phyloP scores from a whole-genome alignment of 257 asterid genomes.

The Dorcoceras hygrometricum region DNA sequence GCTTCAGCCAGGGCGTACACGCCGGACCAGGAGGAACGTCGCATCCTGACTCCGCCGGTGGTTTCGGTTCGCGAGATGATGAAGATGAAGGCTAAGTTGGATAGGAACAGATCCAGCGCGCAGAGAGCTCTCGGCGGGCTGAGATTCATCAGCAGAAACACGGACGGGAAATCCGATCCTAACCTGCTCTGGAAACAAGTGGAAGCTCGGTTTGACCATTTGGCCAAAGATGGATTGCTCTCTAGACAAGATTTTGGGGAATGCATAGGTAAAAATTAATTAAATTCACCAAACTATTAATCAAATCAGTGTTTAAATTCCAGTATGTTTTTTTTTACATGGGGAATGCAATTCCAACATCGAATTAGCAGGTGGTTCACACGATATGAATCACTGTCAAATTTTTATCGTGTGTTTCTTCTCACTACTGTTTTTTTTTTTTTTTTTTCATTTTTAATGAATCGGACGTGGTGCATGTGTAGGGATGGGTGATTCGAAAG shows the following conservation, averaged over 20 bases:
- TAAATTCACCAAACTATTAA: too few relatives aligned
- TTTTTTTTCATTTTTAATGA: too few relatives aligned
- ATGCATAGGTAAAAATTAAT: constrained; percentile 68
- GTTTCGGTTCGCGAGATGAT: constrained; percentile 60
- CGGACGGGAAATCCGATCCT: constrained; percentile 42
- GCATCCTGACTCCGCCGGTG: constrained; percentile 19
- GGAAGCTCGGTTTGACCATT: constrained; percentile 57
- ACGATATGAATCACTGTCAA: neutral
- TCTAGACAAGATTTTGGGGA: constrained; percentile 80
- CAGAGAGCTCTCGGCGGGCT: constrained; percentile 83
- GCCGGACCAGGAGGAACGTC: constrained; percentile 34
- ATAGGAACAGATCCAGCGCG: constrained; percentile 73
- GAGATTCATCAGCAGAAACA: constrained; percentile 66
- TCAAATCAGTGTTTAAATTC: too few relatives aligned
- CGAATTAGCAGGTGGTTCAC: neutral
- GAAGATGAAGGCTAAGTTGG: constrained; percentile 61
- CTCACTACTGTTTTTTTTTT: too few relatives aligned
- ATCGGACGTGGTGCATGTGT: neutral
- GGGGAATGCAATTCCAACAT: neutral
- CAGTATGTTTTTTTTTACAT: too few relatives aligned
- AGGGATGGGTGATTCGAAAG: constrained; percentile 94
- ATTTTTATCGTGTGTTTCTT: too few relatives aligned
- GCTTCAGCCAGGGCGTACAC: constrained; percentile 23
- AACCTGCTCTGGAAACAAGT: constrained; percentile 59
- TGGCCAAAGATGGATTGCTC: constrained; percentile 66